Conservation (phyloP, 2,329 filamentous ascomycete genomes). For the Trichoderma aggressivum region DNA sequence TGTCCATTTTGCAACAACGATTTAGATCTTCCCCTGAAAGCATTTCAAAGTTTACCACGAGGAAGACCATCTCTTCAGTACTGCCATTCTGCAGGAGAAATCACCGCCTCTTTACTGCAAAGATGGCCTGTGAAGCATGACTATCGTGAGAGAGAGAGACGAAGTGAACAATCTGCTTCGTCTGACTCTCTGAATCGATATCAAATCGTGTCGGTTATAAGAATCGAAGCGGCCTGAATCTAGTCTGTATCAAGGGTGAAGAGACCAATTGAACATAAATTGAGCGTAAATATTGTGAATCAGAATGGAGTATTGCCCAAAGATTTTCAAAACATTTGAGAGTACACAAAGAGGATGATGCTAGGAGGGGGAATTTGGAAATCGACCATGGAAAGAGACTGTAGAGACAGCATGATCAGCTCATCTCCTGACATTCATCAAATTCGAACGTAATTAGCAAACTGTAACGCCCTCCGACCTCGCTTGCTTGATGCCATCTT, state of each 20-base stretch:
- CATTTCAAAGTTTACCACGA: fast-evolving
- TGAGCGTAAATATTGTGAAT: not conserved
- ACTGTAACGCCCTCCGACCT: not conserved
- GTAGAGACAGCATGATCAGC: not conserved
- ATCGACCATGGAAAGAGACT: not conserved
- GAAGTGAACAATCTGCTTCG: not conserved
- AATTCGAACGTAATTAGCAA: not conserved
- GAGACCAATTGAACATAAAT: not conserved
- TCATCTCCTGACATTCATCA: not conserved
- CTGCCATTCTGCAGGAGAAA: not conserved
- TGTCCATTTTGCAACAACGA: not conserved
- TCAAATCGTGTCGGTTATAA: not conserved
- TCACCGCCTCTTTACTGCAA: not conserved
- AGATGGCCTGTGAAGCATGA: too few species aligned
- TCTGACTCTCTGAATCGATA: not conserved
- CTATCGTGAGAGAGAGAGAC: not conserved
- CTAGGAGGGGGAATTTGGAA: not conserved
- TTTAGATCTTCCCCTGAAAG: not conserved
- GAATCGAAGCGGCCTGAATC: not conserved
- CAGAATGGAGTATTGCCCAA: not conserved
- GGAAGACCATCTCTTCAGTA: not conserved
- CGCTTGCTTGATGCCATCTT: not conserved
- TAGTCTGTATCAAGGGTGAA: not conserved
- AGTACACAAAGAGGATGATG: not conserved
- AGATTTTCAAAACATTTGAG: not conserved